phyloP scores from a whole-genome alignment of 306 rosid species.

The Rosa persica region DNA sequence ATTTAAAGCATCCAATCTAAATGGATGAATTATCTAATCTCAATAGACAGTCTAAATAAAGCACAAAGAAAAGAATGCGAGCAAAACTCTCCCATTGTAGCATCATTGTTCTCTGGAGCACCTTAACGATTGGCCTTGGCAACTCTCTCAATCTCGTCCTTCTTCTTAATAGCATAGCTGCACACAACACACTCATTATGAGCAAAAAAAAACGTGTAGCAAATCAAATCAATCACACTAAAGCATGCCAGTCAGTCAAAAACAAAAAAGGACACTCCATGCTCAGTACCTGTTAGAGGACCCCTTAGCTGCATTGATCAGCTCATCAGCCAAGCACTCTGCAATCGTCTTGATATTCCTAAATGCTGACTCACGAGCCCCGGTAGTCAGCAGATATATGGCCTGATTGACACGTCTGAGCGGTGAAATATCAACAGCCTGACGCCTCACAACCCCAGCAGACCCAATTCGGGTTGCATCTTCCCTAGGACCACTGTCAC shows the following conservation, averaged over 20 bases:
- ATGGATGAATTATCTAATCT: constrained; percentile 6
- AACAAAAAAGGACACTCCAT: neutral
- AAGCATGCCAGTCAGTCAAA: neutral
- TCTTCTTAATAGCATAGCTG: constrained; percentile 23
- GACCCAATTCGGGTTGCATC: constrained; percentile 22
- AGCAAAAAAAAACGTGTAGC: neutral
- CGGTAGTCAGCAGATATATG: constrained; percentile 13
- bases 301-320: constrained; percentile 20
- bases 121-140: constrained; percentile 21
- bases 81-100: neutral
- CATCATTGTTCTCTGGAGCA: neutral
- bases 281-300: constrained; percentile 12
- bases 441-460: constrained; percentile 24
- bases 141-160: constrained; percentile 21
- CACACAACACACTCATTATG: neutral
- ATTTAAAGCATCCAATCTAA: constrained; percentile 2
- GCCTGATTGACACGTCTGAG: constrained; percentile 25
- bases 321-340: constrained; percentile 24
- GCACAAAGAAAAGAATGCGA: neutral
- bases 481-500: constrained; percentile 17
- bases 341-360: constrained; percentile 15
- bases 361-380: constrained; percentile 19
- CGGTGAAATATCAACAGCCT: constrained; percentile 20
- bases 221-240: neutral
- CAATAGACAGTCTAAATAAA: neutral